These are phyloP conservation scores for Medicago arabica DNA, from an alignment of 306 rosid genomes.

Conservation along the genomic window DNA sequence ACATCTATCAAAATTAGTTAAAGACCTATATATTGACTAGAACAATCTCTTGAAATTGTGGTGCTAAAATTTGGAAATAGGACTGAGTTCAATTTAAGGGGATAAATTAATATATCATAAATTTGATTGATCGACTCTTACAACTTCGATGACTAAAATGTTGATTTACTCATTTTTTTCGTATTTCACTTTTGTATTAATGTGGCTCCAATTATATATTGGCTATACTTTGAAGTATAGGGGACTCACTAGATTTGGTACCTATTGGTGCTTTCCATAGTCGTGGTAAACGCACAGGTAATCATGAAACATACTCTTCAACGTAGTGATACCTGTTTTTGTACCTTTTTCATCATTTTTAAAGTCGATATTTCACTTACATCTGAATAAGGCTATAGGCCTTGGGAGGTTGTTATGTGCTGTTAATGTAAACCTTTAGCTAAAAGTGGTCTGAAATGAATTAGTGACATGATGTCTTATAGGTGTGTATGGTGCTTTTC, in stretches of 20 bases:
- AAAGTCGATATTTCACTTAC: neutral
- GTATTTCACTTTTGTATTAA: slow-evolving; percentile 29
- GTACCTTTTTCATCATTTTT: slow-evolving; percentile 9
- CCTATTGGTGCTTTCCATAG: slow-evolving; percentile 97
- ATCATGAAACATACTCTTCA: slow-evolving; percentile 35
- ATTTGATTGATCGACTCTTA: neutral
- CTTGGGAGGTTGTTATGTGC: slow-evolving; percentile 32
- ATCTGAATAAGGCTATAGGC: slow-evolving; percentile 13
- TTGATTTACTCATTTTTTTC: neutral
- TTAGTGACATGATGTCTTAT: slow-evolving; percentile 44
- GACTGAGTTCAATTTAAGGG: too few relatives aligned
- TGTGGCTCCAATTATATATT: slow-evolving; percentile 38
- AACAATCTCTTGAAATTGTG: neutral
- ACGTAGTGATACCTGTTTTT: slow-evolving; percentile 14
- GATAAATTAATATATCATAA: too few relatives aligned
- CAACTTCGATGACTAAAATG: neutral
- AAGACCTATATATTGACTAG: too few relatives aligned
- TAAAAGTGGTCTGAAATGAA: slow-evolving; percentile 31
- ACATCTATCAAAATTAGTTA: too few relatives aligned
- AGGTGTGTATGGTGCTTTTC: slow-evolving; percentile 94
- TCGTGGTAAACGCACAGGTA: slow-evolving; percentile 95
- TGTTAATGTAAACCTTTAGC: slow-evolving; percentile 26
- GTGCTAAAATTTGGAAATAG: too few relatives aligned
- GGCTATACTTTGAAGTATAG: slow-evolving; percentile 65
- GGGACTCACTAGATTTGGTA: slow-evolving; percentile 95